Percentiles rank a stretch among this genome's conserved stretches.
Evolutionary conservation across 2,329 filamentous ascomycete species (phyloP).

Genomic region (Macrophomina phaseolina): DNA sequence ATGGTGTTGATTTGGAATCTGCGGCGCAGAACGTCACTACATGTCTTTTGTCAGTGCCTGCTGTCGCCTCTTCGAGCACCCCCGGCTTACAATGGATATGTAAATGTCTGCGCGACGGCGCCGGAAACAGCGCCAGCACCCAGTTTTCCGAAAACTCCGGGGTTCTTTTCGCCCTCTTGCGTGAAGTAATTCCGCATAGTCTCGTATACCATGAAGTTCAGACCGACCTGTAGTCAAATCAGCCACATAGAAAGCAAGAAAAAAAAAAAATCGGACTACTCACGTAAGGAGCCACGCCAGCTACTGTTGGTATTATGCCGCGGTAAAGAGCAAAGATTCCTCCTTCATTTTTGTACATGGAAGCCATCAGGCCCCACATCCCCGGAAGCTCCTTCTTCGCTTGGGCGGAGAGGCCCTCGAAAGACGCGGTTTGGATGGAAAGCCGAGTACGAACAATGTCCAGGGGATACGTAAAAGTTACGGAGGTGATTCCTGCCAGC

Average conservation of each 20-base stretch:
- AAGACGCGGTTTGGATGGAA: constrained; percentile 97
- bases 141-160: constrained; percentile 78
- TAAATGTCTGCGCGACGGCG: constrained; percentile 94
- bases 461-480: constrained; percentile 92
- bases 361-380: constrained; percentile 83
- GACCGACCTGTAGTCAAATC: constrained; percentile 70
- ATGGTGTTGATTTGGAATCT: constrained; percentile 99
- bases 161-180: constrained; percentile 84
- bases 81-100: constrained; percentile 86
- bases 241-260: constrained; percentile 31
- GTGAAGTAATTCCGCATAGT: constrained; percentile 83
- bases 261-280: background rate
- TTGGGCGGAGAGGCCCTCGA: constrained; percentile 68
- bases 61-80: too few relatives aligned
- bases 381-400: constrained; percentile 71
- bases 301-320: constrained; percentile 90
- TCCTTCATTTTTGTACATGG: constrained; percentile 92
- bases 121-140: constrained; percentile 92
- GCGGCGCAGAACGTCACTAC: constrained; percentile 85
- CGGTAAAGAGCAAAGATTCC: constrained; percentile 86
- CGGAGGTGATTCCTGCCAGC: constrained; percentile 91
- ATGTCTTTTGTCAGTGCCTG: constrained; percentile 1
- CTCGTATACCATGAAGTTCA: constrained; percentile 99
- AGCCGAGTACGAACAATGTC: constrained; percentile 96
- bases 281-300: constrained; percentile 91